phyloP scores from a whole-genome alignment of 345 rosid species.

The Dipteronia sinensis region DNA sequence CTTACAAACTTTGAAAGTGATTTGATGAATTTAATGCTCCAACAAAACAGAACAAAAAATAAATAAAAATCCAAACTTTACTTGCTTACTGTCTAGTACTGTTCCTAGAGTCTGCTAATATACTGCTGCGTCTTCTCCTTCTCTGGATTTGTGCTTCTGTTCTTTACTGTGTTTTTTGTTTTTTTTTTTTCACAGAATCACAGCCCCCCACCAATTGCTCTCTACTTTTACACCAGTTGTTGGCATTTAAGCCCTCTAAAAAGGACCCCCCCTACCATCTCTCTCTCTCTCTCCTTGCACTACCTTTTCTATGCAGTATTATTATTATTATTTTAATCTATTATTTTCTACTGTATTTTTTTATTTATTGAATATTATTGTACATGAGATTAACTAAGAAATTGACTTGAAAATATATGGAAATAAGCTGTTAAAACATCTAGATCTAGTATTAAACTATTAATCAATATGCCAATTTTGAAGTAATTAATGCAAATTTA shows the following conservation, averaged over 20 bases:
- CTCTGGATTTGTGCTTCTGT: conserved; percentile 34
- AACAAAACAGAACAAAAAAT: not conserved
- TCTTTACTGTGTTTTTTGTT: not conserved
- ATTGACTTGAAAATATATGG: not conserved
- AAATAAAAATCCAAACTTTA: conserved; percentile 20
- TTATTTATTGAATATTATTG: conserved; percentile 1
- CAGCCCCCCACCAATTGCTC: conserved; percentile 11
- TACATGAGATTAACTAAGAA: conserved; percentile 11
- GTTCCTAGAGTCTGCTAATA: not conserved
- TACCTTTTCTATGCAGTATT: not conserved
- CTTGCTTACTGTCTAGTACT: conserved; percentile 2
- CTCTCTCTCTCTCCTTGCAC: not conserved
- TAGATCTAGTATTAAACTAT: no score
- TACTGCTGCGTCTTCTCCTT: not conserved
- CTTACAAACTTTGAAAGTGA: conserved; percentile 23
- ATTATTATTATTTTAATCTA: not conserved
- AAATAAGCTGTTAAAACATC: not conserved
- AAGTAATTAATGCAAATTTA: not conserved
- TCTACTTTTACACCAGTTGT: conserved; percentile 3
- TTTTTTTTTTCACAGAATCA: not conserved
- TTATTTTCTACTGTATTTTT: not conserved
- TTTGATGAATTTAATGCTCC: conserved; percentile 33
- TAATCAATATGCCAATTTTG: not conserved
- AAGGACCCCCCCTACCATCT: not conserved
- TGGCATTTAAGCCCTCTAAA: conserved; percentile 2